Conservation (phyloP, 768 basidiomycete species). For the Podaxis sp. region DNA sequence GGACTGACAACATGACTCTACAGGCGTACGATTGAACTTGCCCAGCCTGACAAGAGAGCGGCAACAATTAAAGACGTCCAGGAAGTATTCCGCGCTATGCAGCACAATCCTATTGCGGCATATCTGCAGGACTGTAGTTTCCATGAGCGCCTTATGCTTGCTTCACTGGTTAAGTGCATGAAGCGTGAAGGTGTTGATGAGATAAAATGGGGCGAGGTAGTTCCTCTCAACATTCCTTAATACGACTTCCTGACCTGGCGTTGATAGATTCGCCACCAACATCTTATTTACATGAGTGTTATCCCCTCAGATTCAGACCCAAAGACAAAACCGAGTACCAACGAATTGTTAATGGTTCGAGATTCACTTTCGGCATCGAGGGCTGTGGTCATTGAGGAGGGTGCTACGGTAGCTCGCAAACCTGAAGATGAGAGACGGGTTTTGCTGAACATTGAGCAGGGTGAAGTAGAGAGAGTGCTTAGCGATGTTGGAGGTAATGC, state of each 20-base stretch:
- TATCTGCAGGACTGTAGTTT: constrained; percentile 82
- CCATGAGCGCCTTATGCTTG: constrained; percentile 88
- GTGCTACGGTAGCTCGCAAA: constrained; percentile 52
- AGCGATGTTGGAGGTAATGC: constrained; percentile 71
- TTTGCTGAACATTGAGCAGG: constrained; percentile 79
- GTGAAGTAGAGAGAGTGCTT: constrained; percentile 83
- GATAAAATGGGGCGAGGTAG: constrained; percentile 82
- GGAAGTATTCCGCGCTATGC: constrained; percentile 81
- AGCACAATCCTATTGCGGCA: constrained; percentile 86
- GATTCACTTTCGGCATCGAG: constrained; percentile 77
- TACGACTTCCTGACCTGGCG: background rate
- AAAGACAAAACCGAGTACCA: constrained; percentile 51
- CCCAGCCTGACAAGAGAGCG: constrained; percentile 46
- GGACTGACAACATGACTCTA: background rate
- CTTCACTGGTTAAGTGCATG: constrained; percentile 78
- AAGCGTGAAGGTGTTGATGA: constrained; percentile 85
- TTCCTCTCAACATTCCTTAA: constrained; percentile 13
- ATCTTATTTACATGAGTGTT: constrained; percentile 64
- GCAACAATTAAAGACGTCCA: constrained; percentile 73
- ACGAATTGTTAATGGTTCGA: constrained; percentile 69
- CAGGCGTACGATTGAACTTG: constrained; percentile 84
- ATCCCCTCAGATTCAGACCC: constrained; percentile 63
- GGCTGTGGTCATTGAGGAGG: constrained; percentile 74
- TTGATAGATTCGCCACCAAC: constrained; percentile 72
- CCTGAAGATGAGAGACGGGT: constrained; percentile 66